Percentiles rank a stretch among this genome's conserved stretches.
phyloP scores from a whole-genome alignment of 2,329 filamentous ascomycete species.

The Monosporascus cannonballus region DNA sequence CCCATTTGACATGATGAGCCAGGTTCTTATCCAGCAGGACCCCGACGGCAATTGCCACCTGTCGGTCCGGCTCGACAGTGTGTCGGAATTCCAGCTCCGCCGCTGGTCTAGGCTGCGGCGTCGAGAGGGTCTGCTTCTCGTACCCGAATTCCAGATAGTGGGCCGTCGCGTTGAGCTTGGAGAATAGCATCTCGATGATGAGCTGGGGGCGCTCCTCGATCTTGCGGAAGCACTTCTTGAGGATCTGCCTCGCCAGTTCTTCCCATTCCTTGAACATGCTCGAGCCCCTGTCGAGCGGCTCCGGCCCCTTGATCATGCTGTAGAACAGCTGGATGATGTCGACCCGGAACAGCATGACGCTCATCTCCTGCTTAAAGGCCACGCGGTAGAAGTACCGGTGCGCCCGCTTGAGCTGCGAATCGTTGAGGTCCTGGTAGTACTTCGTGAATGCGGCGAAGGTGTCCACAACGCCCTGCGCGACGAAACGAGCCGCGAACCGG shows the following conservation, averaged over 20 bases:
- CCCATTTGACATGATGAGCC: conserved; percentile 70
- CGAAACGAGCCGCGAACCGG: conserved; percentile 74
- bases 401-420: conserved; percentile 78
- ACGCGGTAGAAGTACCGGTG: conserved; percentile 93
- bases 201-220: conserved; percentile 79
- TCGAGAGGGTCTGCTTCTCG: conserved; percentile 66
- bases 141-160: conserved; percentile 89
- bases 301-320: conserved; percentile 84
- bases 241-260: conserved; percentile 76
- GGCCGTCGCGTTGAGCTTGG: conserved; percentile 76
- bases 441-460: conserved; percentile 77
- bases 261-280: conserved; percentile 84
- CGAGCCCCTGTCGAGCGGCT: conserved; percentile 62
- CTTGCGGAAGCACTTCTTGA: conserved; percentile 77
- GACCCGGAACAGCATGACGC: conserved; percentile 80
- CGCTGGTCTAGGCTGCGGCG: conserved; percentile 58
- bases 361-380: conserved; percentile 91
- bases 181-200: conserved; percentile 89
- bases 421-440: conserved; percentile 74
- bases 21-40: conserved; percentile 76
- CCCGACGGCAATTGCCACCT: conserved; percentile 74
- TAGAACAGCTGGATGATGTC: conserved; percentile 87
- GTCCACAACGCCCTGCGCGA: conserved; percentile 78
- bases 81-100: conserved; percentile 80
- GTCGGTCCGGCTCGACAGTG: conserved; percentile 59